Conservation (phyloP, 352 stramenopile species). For the Globisporangium echinulatum region DNA sequence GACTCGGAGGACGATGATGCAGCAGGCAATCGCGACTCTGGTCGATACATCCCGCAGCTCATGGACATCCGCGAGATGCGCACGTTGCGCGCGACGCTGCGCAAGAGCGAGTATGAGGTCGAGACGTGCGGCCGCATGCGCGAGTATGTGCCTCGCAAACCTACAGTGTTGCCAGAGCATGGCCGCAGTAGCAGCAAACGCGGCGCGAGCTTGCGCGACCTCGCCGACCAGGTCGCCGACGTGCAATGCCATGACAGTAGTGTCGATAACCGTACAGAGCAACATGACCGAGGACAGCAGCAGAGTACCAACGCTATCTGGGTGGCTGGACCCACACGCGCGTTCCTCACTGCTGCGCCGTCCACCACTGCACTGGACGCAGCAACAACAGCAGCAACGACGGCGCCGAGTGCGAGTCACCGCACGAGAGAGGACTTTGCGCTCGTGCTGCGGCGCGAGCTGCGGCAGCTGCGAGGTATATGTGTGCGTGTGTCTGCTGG, state of each 20-base stretch:
- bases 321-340: background rate
- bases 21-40: conserved; percentile 5
- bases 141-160: conserved; percentile 38
- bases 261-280: background rate
- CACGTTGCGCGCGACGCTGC: conserved; percentile 27
- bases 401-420: background rate
- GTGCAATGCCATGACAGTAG: background rate
- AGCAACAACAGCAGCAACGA: background rate
- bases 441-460: conserved; percentile 26
- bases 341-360: conserved; percentile 6
- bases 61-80: conserved; percentile 54
- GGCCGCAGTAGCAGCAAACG: background rate
- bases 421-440: conserved; percentile 26
- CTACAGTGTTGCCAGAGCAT: background rate
- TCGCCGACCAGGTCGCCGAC: background rate
- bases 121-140: conserved; percentile 36
- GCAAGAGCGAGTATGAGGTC: conserved; percentile 32
- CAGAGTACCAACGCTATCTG: background rate
- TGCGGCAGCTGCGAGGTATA: conserved; percentile 31
- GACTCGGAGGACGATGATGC: background rate
- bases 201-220: background rate
- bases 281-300: background rate
- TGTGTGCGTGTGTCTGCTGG: background rate
- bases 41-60: conserved; percentile 36
- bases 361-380: background rate